Evolutionary conservation across 768 basidiomycete species (phyloP).

Genomic region (Trametes elegans): DNA sequence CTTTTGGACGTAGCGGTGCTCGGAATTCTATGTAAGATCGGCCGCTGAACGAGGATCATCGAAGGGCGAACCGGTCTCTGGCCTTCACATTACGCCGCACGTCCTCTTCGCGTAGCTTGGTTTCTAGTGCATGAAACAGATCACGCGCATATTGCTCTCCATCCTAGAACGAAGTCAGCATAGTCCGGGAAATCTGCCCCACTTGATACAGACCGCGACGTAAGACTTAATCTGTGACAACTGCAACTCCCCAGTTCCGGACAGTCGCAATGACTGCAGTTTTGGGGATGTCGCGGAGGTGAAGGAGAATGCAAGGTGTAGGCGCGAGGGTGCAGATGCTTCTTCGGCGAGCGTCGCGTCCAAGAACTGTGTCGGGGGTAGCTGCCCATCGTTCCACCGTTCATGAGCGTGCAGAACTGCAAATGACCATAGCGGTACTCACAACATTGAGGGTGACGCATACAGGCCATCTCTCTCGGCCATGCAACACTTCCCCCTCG

Average conservation of each 20-base stretch:
- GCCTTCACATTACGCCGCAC: conserved; percentile 57
- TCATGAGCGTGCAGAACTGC: neutral
- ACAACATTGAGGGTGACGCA: conserved; percentile 79
- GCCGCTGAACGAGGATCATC: neutral
- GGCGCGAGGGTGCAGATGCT: conserved; percentile 55
- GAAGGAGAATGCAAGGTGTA: conserved; percentile 69
- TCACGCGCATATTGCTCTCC: conserved; percentile 66
- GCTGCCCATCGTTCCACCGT: conserved; percentile 33
- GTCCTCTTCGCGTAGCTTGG: conserved; percentile 66
- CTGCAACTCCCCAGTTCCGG: conserved; percentile 62
- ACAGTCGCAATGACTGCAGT: conserved; percentile 61
- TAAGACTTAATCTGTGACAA: conserved; percentile 47
- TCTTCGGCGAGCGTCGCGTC: conserved; percentile 77
- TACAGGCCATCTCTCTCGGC: conserved; percentile 69
- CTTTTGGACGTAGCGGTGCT: too few relatives aligned
- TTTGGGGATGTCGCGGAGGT: conserved; percentile 32
- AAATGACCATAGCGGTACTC: conserved; percentile 25
- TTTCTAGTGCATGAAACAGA: conserved; percentile 54
- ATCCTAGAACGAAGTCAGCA: conserved; percentile 38
- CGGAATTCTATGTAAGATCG: too few relatives aligned
- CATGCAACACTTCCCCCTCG: conserved; percentile 66
- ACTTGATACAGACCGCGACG: conserved; percentile 45
- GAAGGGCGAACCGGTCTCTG: conserved; percentile 46
- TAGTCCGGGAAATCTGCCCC: neutral
- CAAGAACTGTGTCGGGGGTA: conserved; percentile 60